Conservation (phyloP, 768 basidiomycete genomes). For the Lyophyllum shimeji region DNA sequence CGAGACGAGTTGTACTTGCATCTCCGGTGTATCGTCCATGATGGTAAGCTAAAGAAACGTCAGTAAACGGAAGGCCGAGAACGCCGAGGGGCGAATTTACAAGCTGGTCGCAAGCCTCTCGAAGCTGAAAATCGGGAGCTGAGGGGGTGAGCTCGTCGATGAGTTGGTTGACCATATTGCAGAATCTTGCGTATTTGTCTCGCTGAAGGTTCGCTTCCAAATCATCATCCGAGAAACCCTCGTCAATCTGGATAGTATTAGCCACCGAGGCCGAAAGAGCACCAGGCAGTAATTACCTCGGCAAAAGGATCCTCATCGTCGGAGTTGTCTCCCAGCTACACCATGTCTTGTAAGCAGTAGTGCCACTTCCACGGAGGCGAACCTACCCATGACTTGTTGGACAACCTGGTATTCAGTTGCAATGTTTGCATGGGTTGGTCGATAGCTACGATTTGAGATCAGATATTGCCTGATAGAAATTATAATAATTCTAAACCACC, state of each 20-base stretch:
- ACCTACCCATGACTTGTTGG: conserved; percentile 87
- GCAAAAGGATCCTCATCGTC: conserved; percentile 98
- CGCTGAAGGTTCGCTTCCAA: conserved; percentile 89
- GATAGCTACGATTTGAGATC: conserved; percentile 32
- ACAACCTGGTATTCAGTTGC: conserved; percentile 82
- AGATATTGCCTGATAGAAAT: conserved; percentile 3
- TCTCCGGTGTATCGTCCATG: conserved; percentile 78
- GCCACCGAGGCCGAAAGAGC: conserved; percentile 3
- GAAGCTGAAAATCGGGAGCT: conserved; percentile 78
- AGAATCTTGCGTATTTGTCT: conserved; percentile 90
- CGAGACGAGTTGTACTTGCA: conserved; percentile 85
- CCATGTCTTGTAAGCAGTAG: background rate
- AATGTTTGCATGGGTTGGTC: conserved; percentile 72
- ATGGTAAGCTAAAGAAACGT: conserved; percentile 59
- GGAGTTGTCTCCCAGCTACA: conserved; percentile 72
- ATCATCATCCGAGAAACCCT: conserved; percentile 90
- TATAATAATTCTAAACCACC: conserved; percentile 26
- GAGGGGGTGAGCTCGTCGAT: conserved; percentile 85
- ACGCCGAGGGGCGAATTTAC: conserved; percentile 44
- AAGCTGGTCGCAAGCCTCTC: conserved; percentile 85
- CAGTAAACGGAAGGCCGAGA: background rate
- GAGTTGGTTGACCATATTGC: conserved; percentile 75
- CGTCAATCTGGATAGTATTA: conserved; percentile 68
- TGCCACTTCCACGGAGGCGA: background rate
- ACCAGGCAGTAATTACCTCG: conserved; percentile 48